Evolutionary conservation across 305 asterid genomes (phyloP).

Genomic region (Stenogyne calaminthoides): DNA sequence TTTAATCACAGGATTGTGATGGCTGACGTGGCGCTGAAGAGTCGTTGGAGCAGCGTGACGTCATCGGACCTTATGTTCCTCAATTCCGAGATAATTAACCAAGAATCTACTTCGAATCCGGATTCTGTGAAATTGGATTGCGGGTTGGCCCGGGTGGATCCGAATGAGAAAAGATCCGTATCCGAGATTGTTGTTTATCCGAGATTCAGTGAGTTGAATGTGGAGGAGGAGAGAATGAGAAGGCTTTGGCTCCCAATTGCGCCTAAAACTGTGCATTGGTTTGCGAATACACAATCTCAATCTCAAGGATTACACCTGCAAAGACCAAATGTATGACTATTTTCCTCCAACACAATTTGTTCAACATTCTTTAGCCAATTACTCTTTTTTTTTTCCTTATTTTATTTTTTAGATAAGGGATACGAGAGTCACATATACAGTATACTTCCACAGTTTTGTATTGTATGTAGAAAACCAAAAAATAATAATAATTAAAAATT

Average conservation of each 20-base stretch:
- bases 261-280: conserved; percentile 66
- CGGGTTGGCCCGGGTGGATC: conserved; percentile 23
- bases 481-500: too few species aligned
- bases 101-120: not conserved
- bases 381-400: too few species aligned
- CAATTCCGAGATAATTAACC: conserved; percentile 49
- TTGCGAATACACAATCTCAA: conserved; percentile 40
- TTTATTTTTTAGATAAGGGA: too few species aligned
- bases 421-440: too few species aligned
- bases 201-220: conserved; percentile 39
- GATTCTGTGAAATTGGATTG: not conserved
- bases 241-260: conserved; percentile 75
- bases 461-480: too few species aligned
- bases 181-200: conserved; percentile 62
- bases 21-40: conserved; percentile 51
- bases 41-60: conserved; percentile 74
- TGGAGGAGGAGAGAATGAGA: conserved; percentile 46
- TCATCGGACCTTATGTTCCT: conserved; percentile 63
- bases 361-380: not conserved
- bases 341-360: too few species aligned
- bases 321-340: conserved; percentile 22
- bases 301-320: conserved; percentile 18
- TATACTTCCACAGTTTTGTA: too few species aligned
- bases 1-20: conserved; percentile 52
- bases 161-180: conserved; percentile 51